phyloP scores from a whole-genome alignment of 306 rosid species.

The Ochetophila trinervis region DNA sequence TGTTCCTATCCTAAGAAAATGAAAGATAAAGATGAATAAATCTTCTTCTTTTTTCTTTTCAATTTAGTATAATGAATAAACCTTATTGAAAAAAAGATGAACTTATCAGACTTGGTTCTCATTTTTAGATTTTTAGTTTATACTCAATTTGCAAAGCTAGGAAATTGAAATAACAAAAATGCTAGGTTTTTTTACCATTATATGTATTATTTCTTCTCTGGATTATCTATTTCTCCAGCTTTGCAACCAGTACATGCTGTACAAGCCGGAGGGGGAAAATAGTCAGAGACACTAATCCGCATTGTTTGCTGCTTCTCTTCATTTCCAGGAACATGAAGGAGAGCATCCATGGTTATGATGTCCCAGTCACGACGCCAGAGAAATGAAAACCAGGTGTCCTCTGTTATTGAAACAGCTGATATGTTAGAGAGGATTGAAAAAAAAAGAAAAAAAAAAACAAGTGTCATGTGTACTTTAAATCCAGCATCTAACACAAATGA shows the following conservation, averaged over 20 bases:
- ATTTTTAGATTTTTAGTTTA: neutral
- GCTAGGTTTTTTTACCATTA: constrained; percentile 18
- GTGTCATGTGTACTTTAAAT: neutral
- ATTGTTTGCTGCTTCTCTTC: constrained; percentile 58
- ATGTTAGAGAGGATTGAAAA: too few relatives aligned
- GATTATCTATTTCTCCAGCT: constrained; percentile 31
- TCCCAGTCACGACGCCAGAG: constrained; percentile 78
- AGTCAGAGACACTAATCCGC: constrained; percentile 57
- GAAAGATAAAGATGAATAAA: too few relatives aligned
- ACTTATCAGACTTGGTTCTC: neutral
- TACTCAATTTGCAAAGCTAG: constrained; percentile 2
- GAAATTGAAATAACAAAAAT: constrained; percentile 8
- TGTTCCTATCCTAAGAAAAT: too few relatives aligned
- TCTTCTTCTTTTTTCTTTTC: too few relatives aligned
- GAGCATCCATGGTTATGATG: constrained; percentile 85
- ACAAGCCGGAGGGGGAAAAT: constrained; percentile 33
- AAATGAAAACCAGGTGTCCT: constrained; percentile 68
- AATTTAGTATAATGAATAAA: too few relatives aligned
- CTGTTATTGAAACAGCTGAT: constrained; percentile 36
- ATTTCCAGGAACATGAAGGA: constrained; percentile 76
- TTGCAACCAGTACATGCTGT: constrained; percentile 46
- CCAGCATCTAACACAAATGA: neutral
- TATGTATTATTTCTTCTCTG: constrained; percentile 40
- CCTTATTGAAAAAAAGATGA: neutral
- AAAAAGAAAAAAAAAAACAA: neutral